Evolutionary conservation across 2,329 filamentous ascomycete genomes (phyloP).

Genomic region (Cytospora chrysosperma): DNA sequence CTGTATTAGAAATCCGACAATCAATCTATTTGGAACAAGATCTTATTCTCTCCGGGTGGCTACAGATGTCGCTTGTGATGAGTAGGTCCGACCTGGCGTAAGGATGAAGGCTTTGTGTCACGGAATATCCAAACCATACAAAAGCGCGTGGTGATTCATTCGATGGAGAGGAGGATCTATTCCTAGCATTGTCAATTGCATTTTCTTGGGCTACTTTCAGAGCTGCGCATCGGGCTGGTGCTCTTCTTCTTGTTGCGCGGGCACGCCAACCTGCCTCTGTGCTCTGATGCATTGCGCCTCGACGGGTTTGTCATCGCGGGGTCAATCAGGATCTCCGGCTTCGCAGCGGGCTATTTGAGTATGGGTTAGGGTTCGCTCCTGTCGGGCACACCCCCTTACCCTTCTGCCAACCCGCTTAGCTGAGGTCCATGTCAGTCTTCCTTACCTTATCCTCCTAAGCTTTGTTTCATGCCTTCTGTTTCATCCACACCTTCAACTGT

Average conservation of each 20-base stretch:
- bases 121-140: not conserved
- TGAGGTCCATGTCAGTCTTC: not conserved
- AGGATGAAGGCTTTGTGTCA: not conserved
- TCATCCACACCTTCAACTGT: slow-evolving; percentile 8
- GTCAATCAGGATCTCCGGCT: slow-evolving; percentile 6
- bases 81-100: no score
- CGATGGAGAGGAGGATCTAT: not conserved
- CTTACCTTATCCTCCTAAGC: not conserved
- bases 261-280: not conserved
- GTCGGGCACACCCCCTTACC: no score
- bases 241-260: not conserved
- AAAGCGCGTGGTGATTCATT: not conserved
- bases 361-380: not conserved
- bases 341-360: slow-evolving; percentile 6
- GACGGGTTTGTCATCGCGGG: slow-evolving; percentile 21
- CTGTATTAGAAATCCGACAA: not conserved
- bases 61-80: slow-evolving; percentile 6
- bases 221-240: not conserved
- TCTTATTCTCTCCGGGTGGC: not conserved
- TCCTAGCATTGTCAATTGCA: not conserved
- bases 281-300: slow-evolving; percentile 11
- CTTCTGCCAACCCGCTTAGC: no score
- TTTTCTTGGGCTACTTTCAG: not conserved
- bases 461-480: not conserved
- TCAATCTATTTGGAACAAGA: not conserved